Base-by-base conservation (phyloP, 352 stramenopile species). In the Globisporangium perplexum region DNA sequence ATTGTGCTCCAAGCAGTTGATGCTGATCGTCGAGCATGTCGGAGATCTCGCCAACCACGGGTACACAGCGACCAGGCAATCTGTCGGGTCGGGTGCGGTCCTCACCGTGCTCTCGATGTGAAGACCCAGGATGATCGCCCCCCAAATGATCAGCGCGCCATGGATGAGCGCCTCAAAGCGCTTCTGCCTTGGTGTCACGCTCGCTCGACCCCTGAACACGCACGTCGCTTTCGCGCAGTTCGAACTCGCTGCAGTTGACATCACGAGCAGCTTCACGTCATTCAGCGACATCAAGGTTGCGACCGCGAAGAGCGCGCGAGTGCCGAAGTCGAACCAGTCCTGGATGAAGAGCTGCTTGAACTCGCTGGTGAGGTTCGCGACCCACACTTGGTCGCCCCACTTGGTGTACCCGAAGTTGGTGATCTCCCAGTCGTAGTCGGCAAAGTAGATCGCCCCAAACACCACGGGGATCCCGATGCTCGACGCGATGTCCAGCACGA, bases 211-310 rank as follows among this genome's bases (percentile, higher is more conserved):
- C 7, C 8, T 24, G 15, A 28, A n/a, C 31, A 46, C 26, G 42
- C 44, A 41, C 2, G 11, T 30, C 8, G 35, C 38, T 5, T 17
- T 10, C 24, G 15, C 7, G 14, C 24, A n/a, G 24, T 23, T 36
- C 10, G 14, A 11, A 7, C 12, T 7, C 24, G 24, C 15, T 8
- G 28, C 28, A 2, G 17, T 24, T 8, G 53, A 4, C 4, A 2
- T 35, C 17, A 47, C 53, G 33, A 59, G 45, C 17, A 59, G 7
- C 53, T 59, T 59, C 23, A 59, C 46, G 44, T 60, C 45, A n/a
- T 53, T 38, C 24, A 59, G 26, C 3, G 23, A 53, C 10, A 59
- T 26, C 12, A 59, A n/a, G 11, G 50, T 12, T 0, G 53, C 14
- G 24, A 49, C 8, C 18, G 53, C 45, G 22, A 59, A 59, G 24